Conservation (phyloP, 768 basidiomycete genomes). For the Panus rudis region DNA sequence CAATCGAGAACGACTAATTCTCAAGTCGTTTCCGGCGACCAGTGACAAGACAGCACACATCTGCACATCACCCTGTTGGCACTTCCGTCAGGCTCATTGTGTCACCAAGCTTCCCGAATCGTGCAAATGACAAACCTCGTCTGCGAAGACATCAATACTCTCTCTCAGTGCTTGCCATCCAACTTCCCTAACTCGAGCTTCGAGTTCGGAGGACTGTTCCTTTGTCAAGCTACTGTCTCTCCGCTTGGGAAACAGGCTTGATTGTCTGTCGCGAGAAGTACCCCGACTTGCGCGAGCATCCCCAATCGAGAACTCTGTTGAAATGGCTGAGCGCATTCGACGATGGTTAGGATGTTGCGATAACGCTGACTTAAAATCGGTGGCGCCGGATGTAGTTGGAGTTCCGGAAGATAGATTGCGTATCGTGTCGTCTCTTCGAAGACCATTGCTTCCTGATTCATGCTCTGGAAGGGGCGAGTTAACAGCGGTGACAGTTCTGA, state of each 20-base stretch:
- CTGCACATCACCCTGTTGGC: constrained; percentile 69
- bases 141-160: constrained; percentile 53
- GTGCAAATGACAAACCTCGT: constrained; percentile 38
- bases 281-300: background rate
- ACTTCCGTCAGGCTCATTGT: too few species aligned
- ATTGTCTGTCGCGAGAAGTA: too few species aligned
- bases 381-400: too few species aligned
- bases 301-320: constrained; percentile 11
- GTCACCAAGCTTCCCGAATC: too few species aligned
- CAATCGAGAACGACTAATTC: constrained; percentile 35
- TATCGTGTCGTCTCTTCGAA: constrained; percentile 14
- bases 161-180: constrained; percentile 52
- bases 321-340: constrained; percentile 16
- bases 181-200: constrained; percentile 42
- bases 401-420: constrained; percentile 11
- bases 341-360: constrained; percentile 8
- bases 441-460: constrained; percentile 10
- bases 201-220: constrained; percentile 15
- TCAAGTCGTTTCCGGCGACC: constrained; percentile 53
- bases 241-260: constrained; percentile 9
- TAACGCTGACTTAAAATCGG: too few species aligned
- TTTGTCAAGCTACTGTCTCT: constrained; percentile 11
- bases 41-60: constrained; percentile 70
- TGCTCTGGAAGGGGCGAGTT: constrained; percentile 32
- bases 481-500: constrained; percentile 61